Conservation (phyloP, 2,329 filamentous ascomycete genomes). For the Alternaria angustiovoidea region DNA sequence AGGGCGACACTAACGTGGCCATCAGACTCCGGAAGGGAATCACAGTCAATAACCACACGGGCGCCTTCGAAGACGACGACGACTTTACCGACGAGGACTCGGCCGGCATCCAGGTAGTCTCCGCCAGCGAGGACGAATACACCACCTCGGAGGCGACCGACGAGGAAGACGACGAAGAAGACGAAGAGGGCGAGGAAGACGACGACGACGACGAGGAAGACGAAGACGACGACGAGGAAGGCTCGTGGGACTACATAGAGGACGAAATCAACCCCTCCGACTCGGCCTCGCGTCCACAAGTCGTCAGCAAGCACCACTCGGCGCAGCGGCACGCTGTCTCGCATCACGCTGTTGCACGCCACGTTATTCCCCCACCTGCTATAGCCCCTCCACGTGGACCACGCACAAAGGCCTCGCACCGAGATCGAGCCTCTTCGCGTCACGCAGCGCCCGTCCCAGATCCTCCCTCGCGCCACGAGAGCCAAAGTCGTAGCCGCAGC, state of each 20-base stretch:
- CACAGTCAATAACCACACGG: constrained; percentile 50
- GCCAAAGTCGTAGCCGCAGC: constrained; percentile 44
- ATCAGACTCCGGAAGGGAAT: constrained; percentile 50
- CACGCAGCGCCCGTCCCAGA: constrained; percentile 44
- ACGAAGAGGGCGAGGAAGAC: constrained; percentile 29
- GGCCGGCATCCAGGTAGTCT: constrained; percentile 44
- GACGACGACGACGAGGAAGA: constrained; percentile 37
- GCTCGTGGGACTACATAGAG: constrained; percentile 46
- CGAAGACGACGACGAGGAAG: constrained; percentile 41
- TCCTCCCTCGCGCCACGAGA: constrained; percentile 44
- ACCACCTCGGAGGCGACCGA: constrained; percentile 30
- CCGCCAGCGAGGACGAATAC: constrained; percentile 45
- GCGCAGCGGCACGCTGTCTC: constrained; percentile 31
- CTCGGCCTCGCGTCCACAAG: constrained; percentile 56
- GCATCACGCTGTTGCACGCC: constrained; percentile 36
- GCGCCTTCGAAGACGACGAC: constrained; percentile 41
- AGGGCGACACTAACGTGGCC: constrained; percentile 50
- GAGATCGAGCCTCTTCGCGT: constrained; percentile 50
- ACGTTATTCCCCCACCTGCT: constrained; percentile 35
- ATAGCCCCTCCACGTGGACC: constrained; percentile 49
- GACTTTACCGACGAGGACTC: constrained; percentile 43
- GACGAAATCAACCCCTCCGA: constrained; percentile 58
- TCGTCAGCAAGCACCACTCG: constrained; percentile 29
- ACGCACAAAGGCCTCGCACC: constrained; percentile 47
- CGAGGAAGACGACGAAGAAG: constrained; percentile 41